Evolutionary conservation across 805 yeast species (phyloP).

Genomic region (Saturnispora quitensis): DNA sequence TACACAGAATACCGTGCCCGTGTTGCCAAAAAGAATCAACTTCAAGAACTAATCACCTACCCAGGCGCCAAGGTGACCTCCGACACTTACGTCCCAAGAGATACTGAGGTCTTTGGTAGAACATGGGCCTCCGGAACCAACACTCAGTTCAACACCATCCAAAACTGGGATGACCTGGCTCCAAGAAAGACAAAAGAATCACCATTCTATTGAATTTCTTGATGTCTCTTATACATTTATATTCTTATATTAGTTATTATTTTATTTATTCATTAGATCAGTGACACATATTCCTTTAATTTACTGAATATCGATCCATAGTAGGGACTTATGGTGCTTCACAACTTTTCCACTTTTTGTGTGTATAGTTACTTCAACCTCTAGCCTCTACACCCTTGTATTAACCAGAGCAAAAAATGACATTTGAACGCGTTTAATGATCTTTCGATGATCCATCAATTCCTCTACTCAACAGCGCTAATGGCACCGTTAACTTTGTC

Average conservation of each 20-base stretch:
- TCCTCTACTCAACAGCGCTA: neutral
- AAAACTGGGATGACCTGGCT: conserved; percentile 22
- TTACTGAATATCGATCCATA: too few relatives aligned
- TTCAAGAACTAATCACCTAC: conserved; percentile 16
- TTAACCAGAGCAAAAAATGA: too few relatives aligned
- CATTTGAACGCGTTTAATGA: neutral
- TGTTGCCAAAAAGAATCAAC: conserved; percentile 17
- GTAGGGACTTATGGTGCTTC: too few relatives aligned
- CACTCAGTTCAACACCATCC: conserved; percentile 21
- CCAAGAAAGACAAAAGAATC: conserved; percentile 26
- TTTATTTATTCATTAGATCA: neutral
- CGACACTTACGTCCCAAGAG: conserved; percentile 15
- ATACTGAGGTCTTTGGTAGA: conserved; percentile 27
- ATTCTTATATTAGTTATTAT: neutral
- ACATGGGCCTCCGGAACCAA: conserved; percentile 21
- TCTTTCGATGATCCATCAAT: neutral
- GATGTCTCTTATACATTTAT: neutral
- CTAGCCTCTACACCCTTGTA: neutral
- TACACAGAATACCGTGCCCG: conserved; percentile 18
- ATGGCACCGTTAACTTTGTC: conserved; percentile 49
- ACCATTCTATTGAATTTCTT: conserved; percentile 14
- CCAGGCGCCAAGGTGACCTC: conserved; percentile 13
- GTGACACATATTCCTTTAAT: neutral
- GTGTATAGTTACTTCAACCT: too few relatives aligned
- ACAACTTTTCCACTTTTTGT: too few relatives aligned